Percentiles rank a stretch among this genome's conserved stretches.
Evolutionary conservation across 2,329 filamentous ascomycete species (phyloP).

Genomic region (Clathrospora elynae): DNA sequence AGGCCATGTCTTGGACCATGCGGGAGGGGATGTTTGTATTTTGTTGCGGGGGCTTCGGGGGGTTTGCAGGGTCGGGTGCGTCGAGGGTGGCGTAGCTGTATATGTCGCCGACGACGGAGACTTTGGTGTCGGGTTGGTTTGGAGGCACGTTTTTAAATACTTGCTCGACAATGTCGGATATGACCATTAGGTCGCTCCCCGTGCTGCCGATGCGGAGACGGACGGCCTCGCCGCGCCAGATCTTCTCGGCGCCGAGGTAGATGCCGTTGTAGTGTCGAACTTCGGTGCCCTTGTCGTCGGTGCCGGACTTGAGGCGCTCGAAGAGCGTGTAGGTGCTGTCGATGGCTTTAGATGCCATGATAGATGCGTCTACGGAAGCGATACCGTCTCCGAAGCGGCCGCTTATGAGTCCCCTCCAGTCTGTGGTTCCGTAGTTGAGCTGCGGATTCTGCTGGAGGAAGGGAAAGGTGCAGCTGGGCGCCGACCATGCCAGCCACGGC

Average conservation of each 20-base stretch:
- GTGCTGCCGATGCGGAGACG: slow-evolving; percentile 53
- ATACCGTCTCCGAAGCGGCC: slow-evolving; percentile 56
- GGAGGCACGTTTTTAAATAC: slow-evolving; percentile 20
- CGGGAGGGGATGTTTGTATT: slow-evolving; percentile 56
- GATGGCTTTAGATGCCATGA: slow-evolving; percentile 61
- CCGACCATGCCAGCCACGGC: slow-evolving; percentile 64
- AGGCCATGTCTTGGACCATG: slow-evolving; percentile 58
- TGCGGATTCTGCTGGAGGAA: slow-evolving; percentile 50
- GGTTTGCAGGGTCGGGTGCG: slow-evolving; percentile 34
- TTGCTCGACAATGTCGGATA: slow-evolving; percentile 53
- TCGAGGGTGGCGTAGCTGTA: slow-evolving; percentile 54
- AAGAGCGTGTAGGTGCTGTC: slow-evolving; percentile 62
- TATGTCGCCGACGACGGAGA: slow-evolving; percentile 57
- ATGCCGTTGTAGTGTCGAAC: slow-evolving; percentile 59
- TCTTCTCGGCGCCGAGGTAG: slow-evolving; percentile 63
- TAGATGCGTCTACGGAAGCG: slow-evolving; percentile 61
- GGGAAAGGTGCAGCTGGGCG: slow-evolving; percentile 57
- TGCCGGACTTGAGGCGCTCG: slow-evolving; percentile 51
- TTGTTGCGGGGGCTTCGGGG: slow-evolving; percentile 44
- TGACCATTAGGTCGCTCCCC: slow-evolving; percentile 56
- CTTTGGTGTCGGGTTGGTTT: slow-evolving; percentile 32
- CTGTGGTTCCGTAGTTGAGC: slow-evolving; percentile 55
- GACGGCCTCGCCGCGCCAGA: slow-evolving; percentile 64
- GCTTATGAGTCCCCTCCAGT: slow-evolving; percentile 55
- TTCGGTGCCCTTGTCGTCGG: slow-evolving; percentile 46